Base-by-base conservation (phyloP, 805 yeast species). In the Candida morakotiae region DNA sequence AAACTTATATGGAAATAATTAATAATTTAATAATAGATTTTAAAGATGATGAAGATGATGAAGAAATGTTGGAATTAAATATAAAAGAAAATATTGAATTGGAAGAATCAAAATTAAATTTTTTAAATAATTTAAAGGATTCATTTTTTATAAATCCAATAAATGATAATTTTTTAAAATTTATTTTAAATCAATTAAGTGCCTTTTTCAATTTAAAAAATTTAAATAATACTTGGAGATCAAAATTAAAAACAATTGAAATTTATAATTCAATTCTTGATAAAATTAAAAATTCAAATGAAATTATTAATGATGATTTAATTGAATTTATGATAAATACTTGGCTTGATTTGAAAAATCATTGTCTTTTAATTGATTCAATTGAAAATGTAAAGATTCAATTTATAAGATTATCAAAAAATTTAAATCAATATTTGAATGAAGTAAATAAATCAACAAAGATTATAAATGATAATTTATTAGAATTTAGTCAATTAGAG, bases 301-400 rank as follows among this genome's bases (percentile, higher is more conserved):
- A 33, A 14, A 40, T 40, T 9, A 14, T 28, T 16, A 21, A 31
- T 14, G 15, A 36, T 11, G 40, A 34, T 3, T 11, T 30, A 7
- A 9, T 71, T 11, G 40, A 34, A 3, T 11, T 30, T 9, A 9
- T 71, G 56, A 59, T 44, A 35, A 16, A 44, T 16, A 3, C 45
- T 53, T 43, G 60, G 71, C 39, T 35, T 22, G 42, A 38, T 28
- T 45, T 53, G 21, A 51, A 49, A 21, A 31, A 39, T 5, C 43
- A 46, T n/a, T 69, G 73, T 46, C 53, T 66, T n/a, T 43, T 45
- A 4, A 46, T 52, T 9, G 64, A 65, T 22, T 64, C 68, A 18
- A 71, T 75, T 40, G 91, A 83, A 49, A 75, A 71, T 42, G 85
- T 81, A 3, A 69, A 81, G 38, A 55, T 82, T 15, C 77, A 76